Evolutionary conservation across 169 alveolate species (phyloP), one percentile per base, ranked within the genome.

Genomic region (Cryptosporidium canis): DNA sequence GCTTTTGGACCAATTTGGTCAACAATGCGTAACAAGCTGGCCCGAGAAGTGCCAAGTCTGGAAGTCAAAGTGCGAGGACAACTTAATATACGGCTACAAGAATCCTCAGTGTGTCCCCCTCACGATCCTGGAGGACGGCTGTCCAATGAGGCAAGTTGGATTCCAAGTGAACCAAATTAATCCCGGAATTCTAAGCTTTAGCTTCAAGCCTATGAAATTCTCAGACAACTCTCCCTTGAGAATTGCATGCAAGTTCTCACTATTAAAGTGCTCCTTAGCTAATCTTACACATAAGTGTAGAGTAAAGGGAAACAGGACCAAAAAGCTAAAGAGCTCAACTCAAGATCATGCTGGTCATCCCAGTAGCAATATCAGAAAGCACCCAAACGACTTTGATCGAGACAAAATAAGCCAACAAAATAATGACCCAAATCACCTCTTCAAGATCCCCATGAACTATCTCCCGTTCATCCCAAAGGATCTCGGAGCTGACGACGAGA

Each of bases 21-120:
- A 27, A 6, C 67, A 56, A 37, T 70, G 84, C 24, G n/a, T 77
- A 31, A 77, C 87, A 61, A 77, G 87, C 44, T 77, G 87, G 87
- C 87, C 87, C 0, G 87, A 77, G 12, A 53, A 58, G 14, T 77
- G 87, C n/a, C 87, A 77, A 33, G 61, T 77, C 11, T 77, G 87
- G 87, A 77, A 55, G 31, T 77, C 87, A n/a, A 77, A 43, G 16
- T 77, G 87, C n/a, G 87, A 77, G 47, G 87, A 77, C 44, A 77
- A 77, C 44, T 29, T 77, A 18, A 56, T 61, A 41, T 77, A 58
- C 27, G 72, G 87, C 14, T 77, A 77, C 31, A 77, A 27, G 14
- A 77, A 77, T 61, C 87, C 87, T 3, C 55, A 41, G 8, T 77
- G 87, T 41, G 47, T 14, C 29, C 87, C 87, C 3, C 1, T 77